Base-by-base conservation (phyloP, 345 rosid species). In the Psidium guajava region DNA sequence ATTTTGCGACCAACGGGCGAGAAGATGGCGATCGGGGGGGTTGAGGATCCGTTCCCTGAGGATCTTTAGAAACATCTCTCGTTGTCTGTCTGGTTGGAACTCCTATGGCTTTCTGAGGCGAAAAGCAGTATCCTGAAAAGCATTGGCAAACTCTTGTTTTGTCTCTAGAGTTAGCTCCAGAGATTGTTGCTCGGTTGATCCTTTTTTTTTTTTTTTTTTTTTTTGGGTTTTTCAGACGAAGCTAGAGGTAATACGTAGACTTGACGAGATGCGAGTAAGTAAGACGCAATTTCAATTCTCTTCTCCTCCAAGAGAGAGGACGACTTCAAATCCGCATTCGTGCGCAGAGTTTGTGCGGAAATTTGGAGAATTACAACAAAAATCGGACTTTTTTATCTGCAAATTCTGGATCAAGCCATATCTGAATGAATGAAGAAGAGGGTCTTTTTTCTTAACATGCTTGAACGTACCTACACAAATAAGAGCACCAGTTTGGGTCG, bases 191-290 rank as follows among this genome's bases (percentile, higher is more conserved):
- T 69, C 8, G 47, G 77, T 69, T 36, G 20, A 69, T 69, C 24
- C 1, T 18, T 16, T 32, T 8, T 8, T 0, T 6, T 32, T 16
- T 69, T 18, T 6, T 3, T 16, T 15, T 28, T 7, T 7, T 0
- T 3, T 28, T 40, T 40, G 42, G 42, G 42, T 7, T 69, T 36
- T 32, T 8, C 47, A 36, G 47, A 69, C 40, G 5, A 32, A 32
- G 47, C 80, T 18, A 36, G 47, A 69, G 3, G 47, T 8, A 18
- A 32, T 44, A 18, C 11, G 36, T 36, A 36, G 18, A 2, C 47
- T 69, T 2, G 47, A 69, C 3, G 77, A 69, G 80, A 32, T 69
- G 18, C 77, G 77, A 36, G 77, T 69, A 10, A 69, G 47, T 69
- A 36, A 69, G 18, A 36, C 20, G 77, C 0, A 0, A 32, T 69